These are phyloP conservation scores for Collariella sp. DNA, from an alignment of 495 filamentous ascomycete genomes.

Conservation along the genomic window DNA sequence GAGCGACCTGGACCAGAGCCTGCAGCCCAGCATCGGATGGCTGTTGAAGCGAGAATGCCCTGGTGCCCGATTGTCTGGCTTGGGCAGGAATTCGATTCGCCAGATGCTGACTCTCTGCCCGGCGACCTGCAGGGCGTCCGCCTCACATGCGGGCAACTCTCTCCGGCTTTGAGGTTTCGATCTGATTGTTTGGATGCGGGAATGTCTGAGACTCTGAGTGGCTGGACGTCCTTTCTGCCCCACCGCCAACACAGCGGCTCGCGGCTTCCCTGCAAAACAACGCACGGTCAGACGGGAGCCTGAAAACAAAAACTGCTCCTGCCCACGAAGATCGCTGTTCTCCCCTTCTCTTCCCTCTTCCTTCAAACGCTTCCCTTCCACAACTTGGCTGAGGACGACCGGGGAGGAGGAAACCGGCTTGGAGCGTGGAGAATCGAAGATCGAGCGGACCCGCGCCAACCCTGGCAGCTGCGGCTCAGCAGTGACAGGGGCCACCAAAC, in stretches of 20 bases:
- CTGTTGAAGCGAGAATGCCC: too few species aligned
- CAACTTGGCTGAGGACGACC: background rate
- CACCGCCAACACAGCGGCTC: slow-evolving; percentile 25
- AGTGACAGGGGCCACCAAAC: slow-evolving; percentile 7
- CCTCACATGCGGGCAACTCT: background rate
- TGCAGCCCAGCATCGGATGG: too few species aligned
- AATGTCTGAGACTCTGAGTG: too few species aligned
- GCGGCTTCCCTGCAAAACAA: slow-evolving; percentile 8
- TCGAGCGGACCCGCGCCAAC: background rate
- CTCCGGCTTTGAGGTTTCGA: slow-evolving; percentile 5
- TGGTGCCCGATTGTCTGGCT: too few species aligned
- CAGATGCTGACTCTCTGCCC: too few species aligned
- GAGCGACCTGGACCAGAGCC: too few species aligned
- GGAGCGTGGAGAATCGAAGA: background rate
- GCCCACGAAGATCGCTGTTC: slow-evolving; percentile 2
- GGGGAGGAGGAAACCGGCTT: slow-evolving; percentile 2
- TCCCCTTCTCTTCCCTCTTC: background rate
- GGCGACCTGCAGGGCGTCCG: background rate
- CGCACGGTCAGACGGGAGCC: background rate
- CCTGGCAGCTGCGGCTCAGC: slow-evolving; percentile 6
- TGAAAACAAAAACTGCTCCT: slow-evolving; percentile 10
- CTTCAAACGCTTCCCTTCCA: background rate
- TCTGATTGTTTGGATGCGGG: too few species aligned
- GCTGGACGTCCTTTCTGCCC: slow-evolving; percentile 18
- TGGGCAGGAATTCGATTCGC: too few species aligned